These are phyloP conservation scores for Incumbomyces delicatus DNA, from an alignment of 2,329 filamentous ascomycete species.

Conservation along the genomic window DNA sequence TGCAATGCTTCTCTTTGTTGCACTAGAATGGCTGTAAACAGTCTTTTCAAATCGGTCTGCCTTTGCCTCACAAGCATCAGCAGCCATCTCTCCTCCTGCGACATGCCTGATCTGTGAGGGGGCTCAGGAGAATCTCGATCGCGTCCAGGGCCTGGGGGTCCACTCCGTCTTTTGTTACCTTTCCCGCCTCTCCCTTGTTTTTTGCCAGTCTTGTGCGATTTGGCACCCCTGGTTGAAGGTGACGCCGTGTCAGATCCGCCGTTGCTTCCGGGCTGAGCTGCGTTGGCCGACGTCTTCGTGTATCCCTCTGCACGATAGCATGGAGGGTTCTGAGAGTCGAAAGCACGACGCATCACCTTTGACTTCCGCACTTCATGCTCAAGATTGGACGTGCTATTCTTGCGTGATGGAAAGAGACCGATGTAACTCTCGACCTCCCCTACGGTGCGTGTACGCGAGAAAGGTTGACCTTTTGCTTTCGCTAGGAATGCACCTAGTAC, in stretches of 20 bases:
- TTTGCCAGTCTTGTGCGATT: conserved; percentile 11
- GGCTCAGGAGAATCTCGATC: conserved; percentile 17
- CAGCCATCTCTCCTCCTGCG: conserved; percentile 15
- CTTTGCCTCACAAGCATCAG: conserved; percentile 27
- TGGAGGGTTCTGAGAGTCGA: neutral
- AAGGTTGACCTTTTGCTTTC: neutral
- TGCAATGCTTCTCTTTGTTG: conserved; percentile 32
- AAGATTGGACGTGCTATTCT: neutral
- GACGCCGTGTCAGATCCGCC: conserved; percentile 1
- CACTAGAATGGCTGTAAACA: conserved; percentile 32
- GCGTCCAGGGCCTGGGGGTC: conserved; percentile 24
- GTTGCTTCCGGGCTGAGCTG: conserved; percentile 3
- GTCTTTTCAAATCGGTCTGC: conserved; percentile 32
- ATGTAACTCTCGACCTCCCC: neutral
- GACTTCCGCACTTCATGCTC: neutral
- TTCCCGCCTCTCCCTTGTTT: conserved; percentile 22
- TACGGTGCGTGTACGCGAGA: neutral
- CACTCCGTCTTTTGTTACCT: conserved; percentile 24
- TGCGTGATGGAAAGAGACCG: neutral
- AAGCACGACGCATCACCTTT: neutral
- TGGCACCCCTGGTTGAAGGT: conserved; percentile 19
- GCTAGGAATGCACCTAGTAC: conserved; percentile 1
- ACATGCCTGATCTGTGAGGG: conserved; percentile 21
- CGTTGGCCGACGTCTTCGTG: neutral
- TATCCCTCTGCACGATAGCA: conserved; percentile 2